Percentiles rank a stretch among this genome's conserved stretches.
Evolutionary conservation across 495 filamentous ascomycete species (phyloP).

Genomic region (Staphylotrichum tortipilum): DNA sequence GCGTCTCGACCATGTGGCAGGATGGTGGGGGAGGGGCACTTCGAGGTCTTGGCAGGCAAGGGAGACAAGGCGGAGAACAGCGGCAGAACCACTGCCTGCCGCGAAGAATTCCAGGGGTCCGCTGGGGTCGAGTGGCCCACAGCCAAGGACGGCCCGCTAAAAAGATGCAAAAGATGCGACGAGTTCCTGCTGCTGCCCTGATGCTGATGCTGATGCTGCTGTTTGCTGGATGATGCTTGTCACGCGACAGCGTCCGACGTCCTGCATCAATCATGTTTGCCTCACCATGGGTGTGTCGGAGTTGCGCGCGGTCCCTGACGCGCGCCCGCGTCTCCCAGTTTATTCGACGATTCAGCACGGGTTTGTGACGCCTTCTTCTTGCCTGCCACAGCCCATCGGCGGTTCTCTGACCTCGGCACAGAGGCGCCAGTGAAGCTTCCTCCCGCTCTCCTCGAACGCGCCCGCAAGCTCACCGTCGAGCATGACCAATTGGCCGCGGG

Average conservation of each 20-base stretch:
- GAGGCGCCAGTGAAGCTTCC: slow-evolving; percentile 18
- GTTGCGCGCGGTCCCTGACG: slow-evolving; percentile 36
- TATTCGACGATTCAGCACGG: slow-evolving; percentile 39
- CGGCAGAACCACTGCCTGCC: slow-evolving; percentile 12
- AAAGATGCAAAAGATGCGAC: slow-evolving; percentile 5
- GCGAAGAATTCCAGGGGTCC: neutral
- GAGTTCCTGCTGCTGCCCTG: too few species aligned
- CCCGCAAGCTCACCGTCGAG: slow-evolving; percentile 30
- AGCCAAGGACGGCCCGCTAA: too few species aligned
- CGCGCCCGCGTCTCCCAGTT: slow-evolving; percentile 27
- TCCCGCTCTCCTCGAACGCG: slow-evolving; percentile 33
- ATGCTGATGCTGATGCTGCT: slow-evolving; percentile 1
- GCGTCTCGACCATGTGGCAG: neutral
- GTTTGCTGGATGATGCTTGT: slow-evolving; percentile 5
- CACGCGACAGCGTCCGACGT: slow-evolving; percentile 5
- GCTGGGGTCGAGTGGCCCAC: neutral
- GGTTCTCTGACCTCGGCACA: too few species aligned
- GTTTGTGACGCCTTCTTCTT: too few species aligned
- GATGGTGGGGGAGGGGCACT: slow-evolving; percentile 16
- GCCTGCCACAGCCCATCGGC: too few species aligned
- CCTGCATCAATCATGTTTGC: slow-evolving; percentile 41
- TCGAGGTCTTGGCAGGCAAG: neutral
- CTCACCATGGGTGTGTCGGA: slow-evolving; percentile 47
- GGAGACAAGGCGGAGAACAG: neutral
- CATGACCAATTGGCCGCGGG: slow-evolving; percentile 57